Evolutionary conservation across 164 flowering plant genomes (phyloP), one percentile per base, ranked within the genome.

Genomic region (Chimonanthus praecox): DNA sequence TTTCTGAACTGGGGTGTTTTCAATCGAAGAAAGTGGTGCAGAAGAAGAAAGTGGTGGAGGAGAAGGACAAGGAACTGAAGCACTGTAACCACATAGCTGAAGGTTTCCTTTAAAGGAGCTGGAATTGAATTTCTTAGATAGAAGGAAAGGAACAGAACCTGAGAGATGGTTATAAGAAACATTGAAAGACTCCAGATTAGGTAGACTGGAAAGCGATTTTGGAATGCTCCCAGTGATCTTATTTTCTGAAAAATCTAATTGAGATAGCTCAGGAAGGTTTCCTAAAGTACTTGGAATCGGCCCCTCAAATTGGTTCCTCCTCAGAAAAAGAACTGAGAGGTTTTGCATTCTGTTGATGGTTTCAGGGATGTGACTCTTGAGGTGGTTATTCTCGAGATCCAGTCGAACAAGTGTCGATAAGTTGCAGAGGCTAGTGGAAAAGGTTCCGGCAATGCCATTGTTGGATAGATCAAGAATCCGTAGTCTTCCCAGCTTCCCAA

Each of bases 121-220:
- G 0, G 97, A 83, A 77, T 88, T 90, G 87, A 96, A 96, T 75
- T 84, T 89, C 64, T 74, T 73, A 2, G 90, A 73, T 21, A 96
- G 89, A 16, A 11, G 61, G 46, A 82, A 62, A 0, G 96, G 94
- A 73, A 96, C 99, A 13, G 88, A 16, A 62, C 99, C 99, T 15
- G 98, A 92, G 5, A 96, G 90, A 64, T 87, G 81, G 82, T 96
- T 96, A 69, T 86, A 83, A 43, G 99, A 94, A 58, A 91, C 97
- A 81, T 90, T 92, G 84, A 96, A 84, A n/a, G 74, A 76, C 9
- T 33, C 80, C 63, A 96, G 92, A 60, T 83, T 85, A 48, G 88
- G 71, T 33, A 94, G 72, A 58, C 80, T 73, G 47, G 77, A 78
- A 58, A 96, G 79, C 13, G 97, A 85, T 49, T 51, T 64, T 2